A percentile compares a stretch with the other conserved stretches of the same genome.
Conservation (phyloP, 208 protist species). For the Leishmania mexicana region DNA sequence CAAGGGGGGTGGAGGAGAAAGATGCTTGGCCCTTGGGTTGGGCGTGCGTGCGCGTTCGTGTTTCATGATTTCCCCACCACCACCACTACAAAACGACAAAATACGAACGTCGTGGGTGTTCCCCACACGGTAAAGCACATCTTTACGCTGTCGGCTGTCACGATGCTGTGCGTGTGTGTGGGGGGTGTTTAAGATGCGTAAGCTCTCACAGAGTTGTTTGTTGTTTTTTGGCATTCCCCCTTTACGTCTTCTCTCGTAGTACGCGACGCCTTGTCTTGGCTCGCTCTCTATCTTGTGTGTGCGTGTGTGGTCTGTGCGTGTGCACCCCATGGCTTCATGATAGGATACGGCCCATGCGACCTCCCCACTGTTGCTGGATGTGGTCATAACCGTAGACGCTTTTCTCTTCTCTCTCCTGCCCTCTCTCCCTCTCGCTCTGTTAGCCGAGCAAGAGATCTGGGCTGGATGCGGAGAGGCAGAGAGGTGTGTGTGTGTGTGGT, state of each 20-base stretch:
- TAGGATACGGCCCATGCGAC: too few relatives aligned
- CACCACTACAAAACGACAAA: too few relatives aligned
- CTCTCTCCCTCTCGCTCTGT: not conserved
- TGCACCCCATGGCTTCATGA: too few relatives aligned
- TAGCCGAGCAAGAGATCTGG: not conserved
- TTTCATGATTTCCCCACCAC: too few relatives aligned
- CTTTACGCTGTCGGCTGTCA: not conserved
- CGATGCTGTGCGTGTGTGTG: not conserved
- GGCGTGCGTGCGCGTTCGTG: not conserved
- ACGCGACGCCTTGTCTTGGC: not conserved
- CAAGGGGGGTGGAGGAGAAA: not conserved
- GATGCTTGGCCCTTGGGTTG: not conserved
- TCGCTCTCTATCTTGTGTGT: too few relatives aligned
- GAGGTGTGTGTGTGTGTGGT: not conserved
- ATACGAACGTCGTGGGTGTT: too few relatives aligned
- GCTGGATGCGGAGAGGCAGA: not conserved
- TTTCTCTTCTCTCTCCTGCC: not conserved
- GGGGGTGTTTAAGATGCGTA: not conserved
- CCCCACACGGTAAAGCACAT: too few relatives aligned
- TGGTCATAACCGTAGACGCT: too few relatives aligned
- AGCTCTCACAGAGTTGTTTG: constrained; percentile 4
- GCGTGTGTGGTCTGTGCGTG: too few relatives aligned
- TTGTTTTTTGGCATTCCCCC: not conserved
- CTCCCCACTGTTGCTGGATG: too few relatives aligned
- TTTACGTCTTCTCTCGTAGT: not conserved